A percentile compares a stretch with the other conserved stretches of the same genome.
Evolutionary conservation across 2,329 filamentous ascomycete genomes (phyloP).

Genomic region (Fusarium buxicola): DNA sequence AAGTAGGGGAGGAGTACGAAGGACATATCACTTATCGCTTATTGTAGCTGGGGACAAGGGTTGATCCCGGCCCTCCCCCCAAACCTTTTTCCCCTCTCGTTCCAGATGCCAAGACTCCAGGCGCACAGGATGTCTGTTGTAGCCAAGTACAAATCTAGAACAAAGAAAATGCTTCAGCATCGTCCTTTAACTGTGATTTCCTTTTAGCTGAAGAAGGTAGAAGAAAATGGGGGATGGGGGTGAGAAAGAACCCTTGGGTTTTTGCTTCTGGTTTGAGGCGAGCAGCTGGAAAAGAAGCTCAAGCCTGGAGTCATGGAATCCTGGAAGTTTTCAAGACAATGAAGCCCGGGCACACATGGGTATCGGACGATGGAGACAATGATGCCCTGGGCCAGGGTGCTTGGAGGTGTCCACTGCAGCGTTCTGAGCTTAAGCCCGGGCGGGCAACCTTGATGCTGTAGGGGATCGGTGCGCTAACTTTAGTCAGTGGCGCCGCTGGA

Average conservation of each 20-base stretch:
- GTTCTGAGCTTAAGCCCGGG: too few relatives aligned
- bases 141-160: constrained; percentile 4
- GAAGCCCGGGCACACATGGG: constrained; percentile 18
- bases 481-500: background rate
- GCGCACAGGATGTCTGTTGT: background rate
- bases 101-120: constrained; percentile 1
- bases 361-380: constrained; percentile 38
- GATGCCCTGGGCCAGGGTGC: constrained; percentile 9
- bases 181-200: constrained; percentile 9
- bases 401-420: background rate
- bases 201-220: constrained; percentile 16
- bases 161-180: constrained; percentile 11
- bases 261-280: constrained; percentile 25
- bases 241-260: constrained; percentile 13
- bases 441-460: constrained; percentile 25
- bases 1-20: background rate
- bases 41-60: constrained; percentile 24
- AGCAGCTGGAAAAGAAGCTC: constrained; percentile 25
- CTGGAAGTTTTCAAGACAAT: constrained; percentile 19
- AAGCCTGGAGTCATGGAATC: constrained; percentile 27
- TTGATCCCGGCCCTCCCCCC: background rate
- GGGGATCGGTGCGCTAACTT: constrained; percentile 18
- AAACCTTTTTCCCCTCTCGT: constrained; percentile 21
- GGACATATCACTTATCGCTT: constrained; percentile 13
- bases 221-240: constrained; percentile 17